Conservation (phyloP, 371 early-diverging fungal genomes). For the Neoconidiobolus thromboides region DNA sequence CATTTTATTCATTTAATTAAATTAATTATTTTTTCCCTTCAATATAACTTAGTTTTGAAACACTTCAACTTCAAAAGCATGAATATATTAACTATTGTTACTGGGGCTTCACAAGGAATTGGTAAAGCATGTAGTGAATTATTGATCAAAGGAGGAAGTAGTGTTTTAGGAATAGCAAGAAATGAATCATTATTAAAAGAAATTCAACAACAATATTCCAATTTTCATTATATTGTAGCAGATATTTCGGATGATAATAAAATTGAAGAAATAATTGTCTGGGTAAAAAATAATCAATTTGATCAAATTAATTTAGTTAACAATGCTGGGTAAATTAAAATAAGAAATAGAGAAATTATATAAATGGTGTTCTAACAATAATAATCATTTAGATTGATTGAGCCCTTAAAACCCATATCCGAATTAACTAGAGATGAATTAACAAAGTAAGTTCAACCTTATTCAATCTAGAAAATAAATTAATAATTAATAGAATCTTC, state of each 20-base stretch:
- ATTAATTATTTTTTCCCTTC: too few species aligned
- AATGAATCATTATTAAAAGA: neutral
- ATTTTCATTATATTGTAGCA: neutral
- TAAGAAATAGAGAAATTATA: neutral
- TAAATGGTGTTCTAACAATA: neutral
- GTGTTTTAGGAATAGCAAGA: conserved; percentile 1
- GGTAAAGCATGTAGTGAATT: neutral
- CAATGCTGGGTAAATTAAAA: neutral
- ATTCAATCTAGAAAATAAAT: neutral
- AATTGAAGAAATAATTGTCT: neutral
- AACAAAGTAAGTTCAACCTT: neutral
- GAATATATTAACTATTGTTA: neutral
- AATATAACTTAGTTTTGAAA: too few species aligned
- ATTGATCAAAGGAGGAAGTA: neutral
- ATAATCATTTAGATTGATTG: neutral
- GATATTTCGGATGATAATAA: neutral
- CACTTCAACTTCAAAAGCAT: too few species aligned
- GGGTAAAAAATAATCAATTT: neutral
- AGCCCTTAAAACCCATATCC: neutral
- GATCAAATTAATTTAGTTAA: neutral
- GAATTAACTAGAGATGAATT: neutral
- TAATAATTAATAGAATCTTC: neutral
- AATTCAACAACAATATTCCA: neutral
- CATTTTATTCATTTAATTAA: too few species aligned
- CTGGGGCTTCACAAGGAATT: conserved; percentile 5